phyloP scores from a whole-genome alignment of 2,329 filamentous ascomycete species.

The Pseudophaeomoniella oleicola region DNA sequence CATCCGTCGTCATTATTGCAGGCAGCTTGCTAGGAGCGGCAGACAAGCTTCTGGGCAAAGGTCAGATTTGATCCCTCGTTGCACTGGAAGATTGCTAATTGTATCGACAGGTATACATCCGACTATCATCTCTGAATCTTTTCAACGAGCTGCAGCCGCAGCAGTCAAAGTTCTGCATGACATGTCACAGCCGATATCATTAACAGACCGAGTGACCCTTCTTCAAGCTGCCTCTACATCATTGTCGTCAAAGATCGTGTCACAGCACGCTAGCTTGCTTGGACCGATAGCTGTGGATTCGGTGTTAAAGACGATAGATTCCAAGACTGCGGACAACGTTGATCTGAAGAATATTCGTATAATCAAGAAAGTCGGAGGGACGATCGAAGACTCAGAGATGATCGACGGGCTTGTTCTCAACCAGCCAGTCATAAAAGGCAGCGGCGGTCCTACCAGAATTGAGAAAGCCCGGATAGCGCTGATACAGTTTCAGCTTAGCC shows the following conservation, averaged over 20 bases:
- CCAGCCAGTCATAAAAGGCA: constrained; percentile 86
- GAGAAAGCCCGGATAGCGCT: constrained; percentile 95
- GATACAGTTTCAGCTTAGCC: constrained; percentile 97
- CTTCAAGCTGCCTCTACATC: constrained; percentile 95
- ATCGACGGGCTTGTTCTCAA: constrained; percentile 86
- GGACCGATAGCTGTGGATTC: constrained; percentile 98
- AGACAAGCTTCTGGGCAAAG: constrained; percentile 78
- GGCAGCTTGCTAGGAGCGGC: constrained; percentile 88
- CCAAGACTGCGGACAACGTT: constrained; percentile 90
- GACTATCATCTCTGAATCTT: constrained; percentile 92
- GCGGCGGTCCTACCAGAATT: constrained; percentile 77
- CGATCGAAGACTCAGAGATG: constrained; percentile 96
- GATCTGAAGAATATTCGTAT: constrained; percentile 94
- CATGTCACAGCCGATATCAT: constrained; percentile 87
- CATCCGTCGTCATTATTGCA: constrained; percentile 94
- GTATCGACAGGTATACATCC: constrained; percentile 64
- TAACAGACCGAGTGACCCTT: constrained; percentile 76
- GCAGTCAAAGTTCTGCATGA: constrained; percentile 82
- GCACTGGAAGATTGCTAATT: constrained; percentile 3
- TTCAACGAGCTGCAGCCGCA: constrained; percentile 83
- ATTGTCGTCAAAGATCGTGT: constrained; percentile 95
- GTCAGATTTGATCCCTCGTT: constrained; percentile 18
- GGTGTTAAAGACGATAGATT: constrained; percentile 87
- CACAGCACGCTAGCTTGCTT: constrained; percentile 85
- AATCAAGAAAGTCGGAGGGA: constrained; percentile 93